Percentiles rank a stretch among this genome's conserved stretches.
phyloP scores from a whole-genome alignment of 2,329 filamentous ascomycete species.

The Amphichorda felina region DNA sequence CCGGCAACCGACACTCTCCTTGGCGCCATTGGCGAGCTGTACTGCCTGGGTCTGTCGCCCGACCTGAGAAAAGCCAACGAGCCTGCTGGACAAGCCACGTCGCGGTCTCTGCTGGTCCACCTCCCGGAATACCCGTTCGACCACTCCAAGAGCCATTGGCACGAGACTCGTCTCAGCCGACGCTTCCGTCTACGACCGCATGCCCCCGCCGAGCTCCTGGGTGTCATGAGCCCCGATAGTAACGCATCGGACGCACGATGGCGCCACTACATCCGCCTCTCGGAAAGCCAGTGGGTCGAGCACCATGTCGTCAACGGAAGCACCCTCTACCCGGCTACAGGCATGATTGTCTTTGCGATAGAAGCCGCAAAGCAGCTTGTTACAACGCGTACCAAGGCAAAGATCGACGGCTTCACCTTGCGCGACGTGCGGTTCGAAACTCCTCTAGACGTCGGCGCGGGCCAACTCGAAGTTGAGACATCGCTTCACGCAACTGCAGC shows the following conservation, averaged over 20 bases:
- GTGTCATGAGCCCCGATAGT: not conserved
- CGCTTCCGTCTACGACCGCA: slow-evolving; percentile 9
- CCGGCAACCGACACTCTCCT: not conserved
- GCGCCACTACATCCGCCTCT: slow-evolving; percentile 9
- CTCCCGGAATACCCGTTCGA: slow-evolving; percentile 13
- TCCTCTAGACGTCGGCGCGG: not conserved
- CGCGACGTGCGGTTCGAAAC: not conserved
- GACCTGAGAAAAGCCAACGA: no score
- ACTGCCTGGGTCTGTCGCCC: no score
- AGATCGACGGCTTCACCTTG: no score
- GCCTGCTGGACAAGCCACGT: no score
- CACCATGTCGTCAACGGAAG: slow-evolving; percentile 16
- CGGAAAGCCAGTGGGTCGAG: slow-evolving; percentile 18
- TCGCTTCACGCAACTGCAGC: not conserved
- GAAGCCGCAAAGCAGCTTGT: slow-evolving; percentile 12
- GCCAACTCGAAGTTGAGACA: not conserved
- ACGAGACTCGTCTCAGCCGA: slow-evolving; percentile 9
- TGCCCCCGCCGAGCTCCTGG: not conserved
- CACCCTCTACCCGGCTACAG: slow-evolving; percentile 16
- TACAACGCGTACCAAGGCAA: no score
- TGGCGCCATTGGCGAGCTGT: not conserved
- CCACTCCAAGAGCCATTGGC: slow-evolving; percentile 7
- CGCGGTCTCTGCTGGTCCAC: not conserved
- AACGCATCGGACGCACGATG: slow-evolving; percentile 5
- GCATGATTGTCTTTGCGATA: slow-evolving; percentile 16